Evolutionary conservation across 2,329 filamentous ascomycete species (phyloP).

Genomic region (Fusarium sacchari): DNA sequence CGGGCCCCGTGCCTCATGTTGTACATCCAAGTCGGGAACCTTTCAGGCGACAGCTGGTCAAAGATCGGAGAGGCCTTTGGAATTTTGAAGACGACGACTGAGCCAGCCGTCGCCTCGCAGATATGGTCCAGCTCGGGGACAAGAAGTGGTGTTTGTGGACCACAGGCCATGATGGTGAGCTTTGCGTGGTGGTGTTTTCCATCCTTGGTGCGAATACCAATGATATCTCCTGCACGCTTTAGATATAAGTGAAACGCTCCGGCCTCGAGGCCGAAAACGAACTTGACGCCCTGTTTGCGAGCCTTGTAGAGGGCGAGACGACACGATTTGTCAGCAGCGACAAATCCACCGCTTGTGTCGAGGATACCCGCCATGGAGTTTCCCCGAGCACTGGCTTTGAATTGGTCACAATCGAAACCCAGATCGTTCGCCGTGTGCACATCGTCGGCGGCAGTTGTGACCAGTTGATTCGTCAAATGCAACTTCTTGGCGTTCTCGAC

Average conservation of each 20-base stretch:
- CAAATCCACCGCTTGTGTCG: conserved; percentile 58
- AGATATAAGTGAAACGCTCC: conserved; percentile 47
- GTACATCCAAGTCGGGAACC: conserved; percentile 57
- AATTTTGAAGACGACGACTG: conserved; percentile 56
- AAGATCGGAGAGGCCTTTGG: conserved; percentile 51
- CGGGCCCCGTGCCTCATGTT: conserved; percentile 31
- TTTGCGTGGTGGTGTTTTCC: conserved; percentile 46
- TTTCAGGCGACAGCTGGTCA: conserved; percentile 52
- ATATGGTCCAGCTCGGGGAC: conserved; percentile 53
- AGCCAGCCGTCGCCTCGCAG: conserved; percentile 60
- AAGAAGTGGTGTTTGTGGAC: conserved; percentile 56
- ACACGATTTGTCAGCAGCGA: conserved; percentile 58
- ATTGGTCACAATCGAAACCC: conserved; percentile 53
- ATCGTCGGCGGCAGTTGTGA: conserved; percentile 44
- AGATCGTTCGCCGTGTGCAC: conserved; percentile 40
- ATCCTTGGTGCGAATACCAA: conserved; percentile 53
- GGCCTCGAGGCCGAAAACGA: conserved; percentile 49
- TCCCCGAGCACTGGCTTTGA: conserved; percentile 32
- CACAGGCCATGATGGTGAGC: conserved; percentile 53
- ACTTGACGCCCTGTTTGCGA: conserved; percentile 51
- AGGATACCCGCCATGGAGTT: conserved; percentile 50
- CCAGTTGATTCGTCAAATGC: conserved; percentile 50
- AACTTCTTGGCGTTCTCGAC: conserved; percentile 50
- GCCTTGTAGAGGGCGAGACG: conserved; percentile 56
- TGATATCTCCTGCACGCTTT: conserved; percentile 38